Conservation (phyloP, 2,329 filamentous ascomycete genomes). For the Nemania diffusa region DNA sequence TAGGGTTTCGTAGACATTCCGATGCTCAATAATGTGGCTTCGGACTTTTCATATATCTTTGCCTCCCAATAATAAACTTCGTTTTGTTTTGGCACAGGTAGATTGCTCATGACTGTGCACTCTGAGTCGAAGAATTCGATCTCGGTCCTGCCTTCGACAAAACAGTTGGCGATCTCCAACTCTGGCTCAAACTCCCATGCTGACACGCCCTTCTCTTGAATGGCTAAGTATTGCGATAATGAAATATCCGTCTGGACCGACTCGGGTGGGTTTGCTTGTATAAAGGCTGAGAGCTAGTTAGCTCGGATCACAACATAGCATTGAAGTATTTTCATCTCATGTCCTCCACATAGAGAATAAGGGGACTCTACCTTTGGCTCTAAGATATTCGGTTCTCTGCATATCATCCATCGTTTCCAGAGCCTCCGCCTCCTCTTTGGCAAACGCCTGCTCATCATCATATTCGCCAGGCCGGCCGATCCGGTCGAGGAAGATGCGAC, state of each 20-base stretch:
- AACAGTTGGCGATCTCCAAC: conserved; percentile 97
- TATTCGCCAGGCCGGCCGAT: conserved; percentile 95
- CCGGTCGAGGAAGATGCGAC: conserved; percentile 91
- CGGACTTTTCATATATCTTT: conserved; percentile 98
- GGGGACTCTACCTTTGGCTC: conserved; percentile 84
- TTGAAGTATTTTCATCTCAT: not conserved
- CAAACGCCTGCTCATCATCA: conserved; percentile 96
- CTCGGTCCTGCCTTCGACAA: conserved; percentile 94
- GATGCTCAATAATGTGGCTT: conserved; percentile 85
- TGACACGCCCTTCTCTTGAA: conserved; percentile 99
- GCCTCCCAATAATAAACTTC: conserved; percentile 99
- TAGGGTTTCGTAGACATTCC: conserved; percentile 98
- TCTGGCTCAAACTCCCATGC: conserved; percentile 99
- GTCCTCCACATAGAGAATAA: conserved; percentile 17
- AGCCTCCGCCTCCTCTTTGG: conserved; percentile 92
- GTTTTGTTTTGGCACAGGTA: conserved; percentile 97
- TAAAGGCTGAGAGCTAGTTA: conserved; percentile 73
- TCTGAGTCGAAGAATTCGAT: conserved; percentile 99
- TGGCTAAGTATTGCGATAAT: conserved; percentile 94
- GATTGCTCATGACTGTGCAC: conserved; percentile 95
- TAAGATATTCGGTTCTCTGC: conserved; percentile 86
- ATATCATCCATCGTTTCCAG: conserved; percentile 96
- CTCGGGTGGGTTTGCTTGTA: conserved; percentile 93
- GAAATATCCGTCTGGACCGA: conserved; percentile 97
- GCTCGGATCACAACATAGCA: not conserved